Base-by-base conservation (phyloP, 257 asterid genomes). In the Apocynum venetum region DNA sequence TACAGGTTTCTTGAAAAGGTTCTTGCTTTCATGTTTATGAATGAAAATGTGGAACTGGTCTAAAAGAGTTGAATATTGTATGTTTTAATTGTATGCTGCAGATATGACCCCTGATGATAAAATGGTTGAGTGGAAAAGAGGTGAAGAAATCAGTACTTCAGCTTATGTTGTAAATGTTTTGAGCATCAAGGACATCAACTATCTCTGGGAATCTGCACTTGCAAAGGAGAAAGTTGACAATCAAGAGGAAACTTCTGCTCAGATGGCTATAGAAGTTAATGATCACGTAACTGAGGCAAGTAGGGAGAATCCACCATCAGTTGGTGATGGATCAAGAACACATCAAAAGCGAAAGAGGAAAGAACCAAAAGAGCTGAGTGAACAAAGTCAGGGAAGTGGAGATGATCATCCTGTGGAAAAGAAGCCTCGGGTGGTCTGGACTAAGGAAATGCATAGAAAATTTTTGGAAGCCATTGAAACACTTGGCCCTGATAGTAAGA, bases 401-500 rank as follows among this genome's bases (percentile, higher is more conserved):
- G 90, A 82, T 19, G 84, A 77, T 36, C 67, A 55, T 2, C 71
- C 36, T 40, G 15, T 25, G 44, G 81, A 77, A 65, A 89, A 89
- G 89, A 92, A 88, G 82, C 83, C 76, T 47, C 87, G 95, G 68
- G 87, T 89, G 17, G 80, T 84, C 17, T 92, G 97, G 97, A 89
- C 93, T 5, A 66, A 56, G 8, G 90, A 92, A 46, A 87, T 87
- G 95, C 93, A 91, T 74, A 76, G 77, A 75, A 89, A 79, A 17
- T 92, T 92, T 80, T n/a, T 87, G 85, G 86, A 85, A 77, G 97
- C 97, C 73, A 80, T 91, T 73, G 85, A 83, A 15, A 64, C 76
- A 4, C 40, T 91, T 67, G 90, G 89, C 51, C 64, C 77, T 75
- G 89, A 87, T 9, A 88, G 97, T 91, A 83, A 82, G 91, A 61